Evolutionary conservation across 441 rosid species (phyloP).

Genomic region (Bruguiera hainesii): DNA sequence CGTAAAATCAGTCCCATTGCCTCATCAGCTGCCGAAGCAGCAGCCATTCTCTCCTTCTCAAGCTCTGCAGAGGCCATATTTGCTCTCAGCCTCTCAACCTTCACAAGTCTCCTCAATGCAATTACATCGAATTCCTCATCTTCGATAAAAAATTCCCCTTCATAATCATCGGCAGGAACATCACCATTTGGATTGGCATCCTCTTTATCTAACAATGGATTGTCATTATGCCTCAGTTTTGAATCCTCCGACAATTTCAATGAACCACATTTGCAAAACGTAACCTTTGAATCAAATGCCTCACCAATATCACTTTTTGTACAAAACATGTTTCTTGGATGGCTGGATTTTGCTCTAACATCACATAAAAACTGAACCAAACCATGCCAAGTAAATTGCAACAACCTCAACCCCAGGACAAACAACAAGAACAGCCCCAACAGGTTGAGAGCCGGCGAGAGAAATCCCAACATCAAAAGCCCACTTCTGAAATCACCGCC

Average conservation of each 20-base stretch:
- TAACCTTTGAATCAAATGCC: constrained; percentile 22
- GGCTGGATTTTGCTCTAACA: constrained; percentile 27
- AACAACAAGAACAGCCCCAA: constrained; percentile 42
- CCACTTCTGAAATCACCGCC: constrained; percentile 39
- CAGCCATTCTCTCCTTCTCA: constrained; percentile 73
- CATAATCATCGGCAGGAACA: constrained; percentile 23
- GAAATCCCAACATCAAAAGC: constrained; percentile 41
- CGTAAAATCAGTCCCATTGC: constrained; percentile 83
- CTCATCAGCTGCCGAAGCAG: constrained; percentile 71
- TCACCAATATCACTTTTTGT: constrained; percentile 18
- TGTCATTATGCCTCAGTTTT: neutral
- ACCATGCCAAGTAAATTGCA: constrained; percentile 29
- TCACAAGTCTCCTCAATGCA: constrained; percentile 54
- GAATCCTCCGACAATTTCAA: constrained; percentile 22
- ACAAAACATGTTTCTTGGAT: constrained; percentile 20
- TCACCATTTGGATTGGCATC: constrained; percentile 3
- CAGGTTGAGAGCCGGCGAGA: constrained; percentile 34
- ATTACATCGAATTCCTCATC: constrained; percentile 51
- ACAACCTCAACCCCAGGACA: constrained; percentile 38
- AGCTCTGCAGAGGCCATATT: constrained; percentile 42
- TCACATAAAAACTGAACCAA: constrained; percentile 30
- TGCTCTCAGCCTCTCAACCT: constrained; percentile 49
- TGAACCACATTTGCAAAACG: constrained; percentile 19
- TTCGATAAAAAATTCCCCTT: constrained; percentile 37
- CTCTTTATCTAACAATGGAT: constrained; percentile 1